Evolutionary conservation across 305 asterid species (phyloP).

Genomic region (Fraxinus latifolia): DNA sequence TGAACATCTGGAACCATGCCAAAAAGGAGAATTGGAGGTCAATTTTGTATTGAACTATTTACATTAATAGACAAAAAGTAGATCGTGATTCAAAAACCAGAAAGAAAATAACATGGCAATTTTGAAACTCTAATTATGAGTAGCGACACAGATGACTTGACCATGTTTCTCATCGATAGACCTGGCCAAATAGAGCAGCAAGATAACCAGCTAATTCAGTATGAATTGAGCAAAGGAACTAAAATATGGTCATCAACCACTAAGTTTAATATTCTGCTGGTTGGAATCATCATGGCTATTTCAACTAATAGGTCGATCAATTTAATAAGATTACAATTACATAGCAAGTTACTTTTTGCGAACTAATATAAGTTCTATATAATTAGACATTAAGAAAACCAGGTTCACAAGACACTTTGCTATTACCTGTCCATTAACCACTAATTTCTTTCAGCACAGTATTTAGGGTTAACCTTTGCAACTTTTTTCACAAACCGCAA

Average conservation of each 20-base stretch:
- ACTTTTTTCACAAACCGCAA: not conserved
- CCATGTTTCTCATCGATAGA: conserved; percentile 14
- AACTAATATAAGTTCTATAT: conserved; percentile 4
- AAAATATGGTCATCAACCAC: conserved; percentile 14
- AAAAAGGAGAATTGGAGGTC: conserved; percentile 15
- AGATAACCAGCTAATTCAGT: conserved; percentile 19
- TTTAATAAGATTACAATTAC: not conserved
- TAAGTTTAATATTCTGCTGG: not conserved
- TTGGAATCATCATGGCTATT: conserved; percentile 12
- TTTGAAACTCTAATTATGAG: not conserved
- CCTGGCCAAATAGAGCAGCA: conserved; percentile 20
- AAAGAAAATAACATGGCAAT: not conserved
- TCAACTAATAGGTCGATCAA: conserved; percentile 10
- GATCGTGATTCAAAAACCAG: not conserved
- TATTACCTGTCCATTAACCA: not conserved
- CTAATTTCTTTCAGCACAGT: not conserved
- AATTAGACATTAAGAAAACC: conserved; percentile 9
- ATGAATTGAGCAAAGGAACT: conserved; percentile 1
- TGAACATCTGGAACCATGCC: conserved; percentile 59
- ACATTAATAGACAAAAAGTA: conserved; percentile 13
- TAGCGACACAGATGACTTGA: conserved; percentile 4
- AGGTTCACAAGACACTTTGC: conserved; percentile 3
- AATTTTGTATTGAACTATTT: conserved; percentile 15
- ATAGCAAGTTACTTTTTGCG: not conserved
- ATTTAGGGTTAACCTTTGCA: not conserved